Evolutionary conservation across 768 basidiomycete species (phyloP).

Genomic region (Tricholoma terreum): DNA sequence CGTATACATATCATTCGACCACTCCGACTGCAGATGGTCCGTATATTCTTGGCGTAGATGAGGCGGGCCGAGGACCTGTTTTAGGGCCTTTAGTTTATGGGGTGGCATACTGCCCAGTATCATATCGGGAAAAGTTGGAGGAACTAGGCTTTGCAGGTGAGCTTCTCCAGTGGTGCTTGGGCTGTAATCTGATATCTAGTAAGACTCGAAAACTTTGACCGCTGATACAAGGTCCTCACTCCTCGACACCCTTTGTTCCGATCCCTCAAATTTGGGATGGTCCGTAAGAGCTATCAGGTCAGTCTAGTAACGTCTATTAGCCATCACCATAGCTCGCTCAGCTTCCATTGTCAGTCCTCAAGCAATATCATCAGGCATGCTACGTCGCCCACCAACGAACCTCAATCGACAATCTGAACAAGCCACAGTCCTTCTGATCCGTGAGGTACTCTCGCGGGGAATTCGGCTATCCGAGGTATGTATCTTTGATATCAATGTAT

Average conservation of each 20-base stretch:
- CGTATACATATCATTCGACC: constrained; percentile 78
- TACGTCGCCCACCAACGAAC: constrained; percentile 77
- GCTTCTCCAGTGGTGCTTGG: constrained; percentile 9
- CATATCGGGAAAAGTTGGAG: constrained; percentile 72
- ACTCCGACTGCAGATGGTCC: constrained; percentile 67
- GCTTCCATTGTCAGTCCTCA: too few relatives aligned
- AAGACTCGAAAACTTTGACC: constrained; percentile 92
- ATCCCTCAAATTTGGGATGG: constrained; percentile 74
- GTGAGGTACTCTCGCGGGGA: constrained; percentile 76
- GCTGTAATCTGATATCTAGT: not conserved
- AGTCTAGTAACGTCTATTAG: constrained; percentile 5
- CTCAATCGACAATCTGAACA: constrained; percentile 87
- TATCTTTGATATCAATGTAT: not conserved
- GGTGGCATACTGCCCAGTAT: constrained; percentile 85
- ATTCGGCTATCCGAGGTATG: constrained; percentile 75
- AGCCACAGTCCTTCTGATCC: constrained; percentile 86
- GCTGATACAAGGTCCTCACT: constrained; percentile 64
- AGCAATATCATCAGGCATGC: constrained; percentile 90
- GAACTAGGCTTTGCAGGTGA: constrained; percentile 88
- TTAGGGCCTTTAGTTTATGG: constrained; percentile 96
- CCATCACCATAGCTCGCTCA: too few relatives aligned
- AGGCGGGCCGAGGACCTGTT: constrained; percentile 95
- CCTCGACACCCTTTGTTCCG: constrained; percentile 63
- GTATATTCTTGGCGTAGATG: constrained; percentile 98
- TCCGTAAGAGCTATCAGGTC: constrained; percentile 77